phyloP scores from a whole-genome alignment of 2,329 filamentous ascomycete genomes.

The Penicillium sp. region DNA sequence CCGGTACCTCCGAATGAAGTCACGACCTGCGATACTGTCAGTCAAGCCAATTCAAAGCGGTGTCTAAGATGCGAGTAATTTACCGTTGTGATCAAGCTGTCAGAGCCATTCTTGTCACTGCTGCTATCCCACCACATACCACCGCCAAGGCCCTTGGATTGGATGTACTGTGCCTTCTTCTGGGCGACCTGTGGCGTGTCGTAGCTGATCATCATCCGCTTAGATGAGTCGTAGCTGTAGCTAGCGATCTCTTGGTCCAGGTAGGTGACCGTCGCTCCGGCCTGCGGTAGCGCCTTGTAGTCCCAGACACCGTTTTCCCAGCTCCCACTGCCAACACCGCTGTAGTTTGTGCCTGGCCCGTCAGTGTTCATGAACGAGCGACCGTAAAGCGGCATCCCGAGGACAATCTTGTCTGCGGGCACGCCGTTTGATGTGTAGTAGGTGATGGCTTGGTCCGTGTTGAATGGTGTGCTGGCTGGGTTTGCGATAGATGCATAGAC shows the following conservation, averaged over 20 bases:
- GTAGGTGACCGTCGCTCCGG: constrained; percentile 59
- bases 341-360: constrained; percentile 68
- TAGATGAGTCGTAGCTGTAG: constrained; percentile 67
- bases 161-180: constrained; percentile 71
- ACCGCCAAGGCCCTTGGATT: constrained; percentile 67
- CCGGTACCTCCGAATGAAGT: background rate
- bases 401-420: constrained; percentile 68
- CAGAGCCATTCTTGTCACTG: constrained; percentile 63
- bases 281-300: constrained; percentile 77
- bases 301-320: constrained; percentile 88
- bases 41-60: background rate
- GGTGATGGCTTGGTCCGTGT: constrained; percentile 66
- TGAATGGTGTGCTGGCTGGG: constrained; percentile 72
- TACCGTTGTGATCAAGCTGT: constrained; percentile 65
- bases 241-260: constrained; percentile 64
- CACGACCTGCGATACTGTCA: background rate
- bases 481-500: constrained; percentile 60
- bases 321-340: constrained; percentile 71
- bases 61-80: background rate
- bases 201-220: constrained; percentile 69
- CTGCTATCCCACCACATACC: constrained; percentile 98
- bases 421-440: constrained; percentile 69
- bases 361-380: constrained; percentile 77
- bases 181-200: constrained; percentile 67
- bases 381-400: constrained; percentile 92